phyloP scores from a whole-genome alignment of 805 yeast species.

The Schizosaccharomyces octosporus region DNA sequence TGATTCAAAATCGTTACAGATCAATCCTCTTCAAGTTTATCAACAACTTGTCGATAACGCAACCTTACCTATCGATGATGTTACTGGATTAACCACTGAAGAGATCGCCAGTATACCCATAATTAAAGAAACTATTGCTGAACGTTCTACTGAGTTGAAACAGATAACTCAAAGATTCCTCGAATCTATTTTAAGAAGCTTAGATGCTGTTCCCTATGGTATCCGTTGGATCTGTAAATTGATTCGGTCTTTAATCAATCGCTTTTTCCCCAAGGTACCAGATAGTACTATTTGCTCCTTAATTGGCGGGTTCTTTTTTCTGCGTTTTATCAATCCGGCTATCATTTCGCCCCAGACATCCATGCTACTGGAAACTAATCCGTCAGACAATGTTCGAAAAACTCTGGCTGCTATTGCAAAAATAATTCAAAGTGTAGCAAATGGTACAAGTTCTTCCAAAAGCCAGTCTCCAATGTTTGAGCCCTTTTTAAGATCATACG shows the following conservation, averaged over 20 bases:
- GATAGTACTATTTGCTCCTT: constrained; percentile 14
- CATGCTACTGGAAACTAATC: constrained; percentile 15
- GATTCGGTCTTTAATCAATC: constrained; percentile 30
- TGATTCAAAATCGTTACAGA: constrained; percentile 12
- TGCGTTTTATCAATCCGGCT: constrained; percentile 68
- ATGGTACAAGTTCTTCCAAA: constrained; percentile 40
- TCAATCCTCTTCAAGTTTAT: constrained; percentile 15
- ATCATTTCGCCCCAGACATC: constrained; percentile 62
- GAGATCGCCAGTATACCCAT: constrained; percentile 13
- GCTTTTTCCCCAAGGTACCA: constrained; percentile 36
- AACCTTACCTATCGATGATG: constrained; percentile 7
- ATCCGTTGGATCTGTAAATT: constrained; percentile 45
- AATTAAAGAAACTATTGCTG: constrained; percentile 11
- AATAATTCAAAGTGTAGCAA: constrained; percentile 65
- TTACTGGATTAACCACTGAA: constrained; percentile 4
- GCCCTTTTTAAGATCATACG: constrained; percentile 12
- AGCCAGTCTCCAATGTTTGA: constrained; percentile 19
- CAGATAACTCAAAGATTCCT: constrained; percentile 14
- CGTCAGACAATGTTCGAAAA: constrained; percentile 26
- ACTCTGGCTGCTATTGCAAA: constrained; percentile 59
- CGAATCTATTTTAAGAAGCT: constrained; percentile 31
- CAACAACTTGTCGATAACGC: constrained; percentile 9
- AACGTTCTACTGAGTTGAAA: constrained; percentile 11
- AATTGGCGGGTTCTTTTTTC: constrained; percentile 68
- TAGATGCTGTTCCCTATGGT: constrained; percentile 39